Evolutionary conservation across 2,329 filamentous ascomycete genomes (phyloP), one percentile per base, ranked within the genome.

Genomic region (Alternaria brassicae): DNA sequence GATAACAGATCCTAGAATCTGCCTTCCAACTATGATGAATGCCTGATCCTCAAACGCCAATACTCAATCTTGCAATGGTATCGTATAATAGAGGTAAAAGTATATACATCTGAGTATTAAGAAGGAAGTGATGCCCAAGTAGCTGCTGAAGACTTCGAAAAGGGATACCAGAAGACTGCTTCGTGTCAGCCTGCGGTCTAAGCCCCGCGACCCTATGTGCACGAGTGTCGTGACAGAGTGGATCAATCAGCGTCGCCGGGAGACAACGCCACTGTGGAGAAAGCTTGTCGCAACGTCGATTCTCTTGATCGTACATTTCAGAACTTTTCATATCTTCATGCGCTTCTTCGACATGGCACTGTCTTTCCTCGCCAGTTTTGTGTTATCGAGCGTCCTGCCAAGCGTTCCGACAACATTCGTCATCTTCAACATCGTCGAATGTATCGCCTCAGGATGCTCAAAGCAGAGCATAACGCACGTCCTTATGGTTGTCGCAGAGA

Each of bases 401-500:
- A 72, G 58, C 1, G 48, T 59, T 21, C 69, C 65, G 2, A 73
- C 53, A 0, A 78, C 27, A 32, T 69, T 65, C 0, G 62, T 59
- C 73, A 78, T 72, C 15, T 58, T 64, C 32, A 73, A 41, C 66
- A 76, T 50, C 4, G 67, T 74, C 9, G 60, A 49, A 40, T 76
- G 65, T 8, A 77, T 65, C 1, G 73, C 67, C 34, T 72, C 67
- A 1, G 73, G 72, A 54, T 78, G 73, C 54, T 78, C 72, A 52
- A 78, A 78, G 54, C 73, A 76, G 7, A 79, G 58, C 53, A 77
- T 59, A 21, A 77, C 71, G 7, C 68, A 67, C 3, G 72, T 70
- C 2, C 76, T 61, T 49, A 78, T 67, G 0, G 73, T 65, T 2
- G 76, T 57, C 3, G 75, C 75, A 0, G 70, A 66, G 47, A 72